A percentile compares a stretch with the other conserved stretches of the same genome.
Evolutionary conservation across 768 basidiomycete genomes (phyloP).

Genomic region (Termitomyces sp.): DNA sequence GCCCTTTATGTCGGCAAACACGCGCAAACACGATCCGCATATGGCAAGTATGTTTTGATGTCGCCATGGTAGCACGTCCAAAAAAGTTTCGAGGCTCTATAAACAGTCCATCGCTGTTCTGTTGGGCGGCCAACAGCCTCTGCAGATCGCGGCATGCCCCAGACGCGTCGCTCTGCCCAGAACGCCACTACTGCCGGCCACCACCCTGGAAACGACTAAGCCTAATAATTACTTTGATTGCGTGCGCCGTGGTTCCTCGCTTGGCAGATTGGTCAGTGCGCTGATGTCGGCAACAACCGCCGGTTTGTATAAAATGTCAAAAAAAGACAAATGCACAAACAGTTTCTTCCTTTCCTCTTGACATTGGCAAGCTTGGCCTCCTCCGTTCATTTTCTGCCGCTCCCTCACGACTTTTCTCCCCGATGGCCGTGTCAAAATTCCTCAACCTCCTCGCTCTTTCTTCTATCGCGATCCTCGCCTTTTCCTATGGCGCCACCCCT

Average conservation of each 20-base stretch:
- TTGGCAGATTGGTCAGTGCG: slow-evolving; percentile 15
- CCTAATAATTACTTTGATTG: neutral
- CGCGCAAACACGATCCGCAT: slow-evolving; percentile 21
- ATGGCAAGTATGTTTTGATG: slow-evolving; percentile 22
- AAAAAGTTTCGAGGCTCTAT: neutral
- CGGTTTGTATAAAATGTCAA: slow-evolving; percentile 10
- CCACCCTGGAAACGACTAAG: neutral
- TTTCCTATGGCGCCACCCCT: slow-evolving; percentile 38
- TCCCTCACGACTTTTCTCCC: slow-evolving; percentile 16
- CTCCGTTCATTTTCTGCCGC: slow-evolving; percentile 19
- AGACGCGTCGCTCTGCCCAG: slow-evolving; percentile 1
- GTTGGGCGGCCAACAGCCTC: neutral
- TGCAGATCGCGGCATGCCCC: too few species aligned
- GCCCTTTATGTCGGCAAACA: slow-evolving; percentile 36
- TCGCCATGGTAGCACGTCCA: slow-evolving; percentile 34
- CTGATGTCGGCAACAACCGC: slow-evolving; percentile 18
- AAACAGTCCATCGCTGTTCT: neutral
- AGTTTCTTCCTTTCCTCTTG: slow-evolving; percentile 11
- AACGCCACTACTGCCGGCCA: too few species aligned
- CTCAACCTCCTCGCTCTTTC: slow-evolving; percentile 54
- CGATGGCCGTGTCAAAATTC: slow-evolving; percentile 43
- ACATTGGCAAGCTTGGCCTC: slow-evolving; percentile 19
- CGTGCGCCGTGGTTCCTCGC: neutral
- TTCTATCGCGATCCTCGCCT: slow-evolving; percentile 50
- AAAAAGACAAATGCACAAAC: slow-evolving; percentile 5